These are phyloP conservation scores for Clavariopsis aquatica DNA, from an alignment of 495 filamentous ascomycete species.

Conservation along the genomic window DNA sequence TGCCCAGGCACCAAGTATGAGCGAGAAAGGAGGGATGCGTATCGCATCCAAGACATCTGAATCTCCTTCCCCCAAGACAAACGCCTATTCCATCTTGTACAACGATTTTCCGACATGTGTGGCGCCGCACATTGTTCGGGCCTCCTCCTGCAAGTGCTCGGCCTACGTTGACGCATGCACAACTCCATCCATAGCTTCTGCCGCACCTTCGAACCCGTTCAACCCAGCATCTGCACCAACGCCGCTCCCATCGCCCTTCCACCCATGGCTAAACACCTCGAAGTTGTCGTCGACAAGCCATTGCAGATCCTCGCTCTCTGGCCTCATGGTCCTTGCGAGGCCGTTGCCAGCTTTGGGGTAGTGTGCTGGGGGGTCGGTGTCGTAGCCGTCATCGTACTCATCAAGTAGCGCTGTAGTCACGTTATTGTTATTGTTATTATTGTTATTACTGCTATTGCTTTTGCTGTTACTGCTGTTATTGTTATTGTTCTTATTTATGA, in stretches of 20 bases:
- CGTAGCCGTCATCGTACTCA: constrained; percentile 39
- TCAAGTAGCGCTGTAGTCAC: constrained; percentile 5
- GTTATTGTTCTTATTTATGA: neutral
- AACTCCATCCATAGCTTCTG: neutral
- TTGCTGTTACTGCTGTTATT: constrained; percentile 8
- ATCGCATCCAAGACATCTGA: too few relatives aligned
- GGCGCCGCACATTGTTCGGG: too few relatives aligned
- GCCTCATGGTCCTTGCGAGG: constrained; percentile 42
- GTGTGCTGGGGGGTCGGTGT: constrained; percentile 44
- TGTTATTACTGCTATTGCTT: neutral
- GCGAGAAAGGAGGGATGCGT: too few relatives aligned
- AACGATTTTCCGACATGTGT: too few relatives aligned
- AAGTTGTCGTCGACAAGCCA: constrained; percentile 48
- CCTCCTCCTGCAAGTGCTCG: too few relatives aligned
- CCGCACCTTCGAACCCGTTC: constrained; percentile 14
- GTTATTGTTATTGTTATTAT: neutral
- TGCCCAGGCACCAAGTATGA: too few relatives aligned
- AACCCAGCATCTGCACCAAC: constrained; percentile 24
- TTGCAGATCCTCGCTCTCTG: constrained; percentile 45
- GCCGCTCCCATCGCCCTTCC: constrained; percentile 33
- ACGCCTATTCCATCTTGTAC: too few relatives aligned
- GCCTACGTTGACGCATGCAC: neutral
- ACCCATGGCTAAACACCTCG: constrained; percentile 46
- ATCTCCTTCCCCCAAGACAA: too few relatives aligned
- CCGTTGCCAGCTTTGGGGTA: constrained; percentile 47